phyloP scores from a whole-genome alignment of 2,329 filamentous ascomycete genomes.

The Didymella arachidicola region DNA sequence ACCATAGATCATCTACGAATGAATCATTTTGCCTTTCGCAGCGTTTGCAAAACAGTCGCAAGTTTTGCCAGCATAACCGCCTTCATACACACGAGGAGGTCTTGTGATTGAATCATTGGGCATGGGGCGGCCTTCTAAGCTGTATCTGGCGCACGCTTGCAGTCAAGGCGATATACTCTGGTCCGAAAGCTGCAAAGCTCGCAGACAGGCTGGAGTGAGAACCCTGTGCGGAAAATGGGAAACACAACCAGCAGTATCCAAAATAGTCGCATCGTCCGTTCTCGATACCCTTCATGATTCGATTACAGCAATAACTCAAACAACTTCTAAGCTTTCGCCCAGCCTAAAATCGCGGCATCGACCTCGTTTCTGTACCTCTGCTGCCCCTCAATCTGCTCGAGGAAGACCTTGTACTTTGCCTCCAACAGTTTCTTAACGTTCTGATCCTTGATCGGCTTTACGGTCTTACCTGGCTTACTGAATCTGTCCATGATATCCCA shows the following conservation, averaged over 20 bases:
- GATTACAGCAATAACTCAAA: no score
- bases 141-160: background rate
- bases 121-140: background rate
- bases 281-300: background rate
- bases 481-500: constrained; percentile 99
- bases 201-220: background rate
- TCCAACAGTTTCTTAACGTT: constrained; percentile 81
- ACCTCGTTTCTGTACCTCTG: constrained; percentile 81
- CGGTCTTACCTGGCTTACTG: constrained; percentile 89
- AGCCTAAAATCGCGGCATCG: constrained; percentile 62
- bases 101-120: background rate
- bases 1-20: background rate
- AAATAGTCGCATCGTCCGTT: background rate
- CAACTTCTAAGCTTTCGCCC: constrained; percentile 26
- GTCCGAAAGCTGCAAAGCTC: background rate
- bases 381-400: constrained; percentile 89
- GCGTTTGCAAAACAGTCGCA: background rate
- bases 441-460: constrained; percentile 75
- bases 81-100: background rate
- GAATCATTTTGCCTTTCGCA: background rate
- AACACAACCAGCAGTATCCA: background rate
- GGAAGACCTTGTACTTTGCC: constrained; percentile 94
- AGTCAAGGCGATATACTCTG: background rate
- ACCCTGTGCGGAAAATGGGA: background rate
- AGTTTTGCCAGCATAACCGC: background rate